Evolutionary conservation across 169 alveolate species (phyloP).

Genomic region (Plasmodium sp.): DNA sequence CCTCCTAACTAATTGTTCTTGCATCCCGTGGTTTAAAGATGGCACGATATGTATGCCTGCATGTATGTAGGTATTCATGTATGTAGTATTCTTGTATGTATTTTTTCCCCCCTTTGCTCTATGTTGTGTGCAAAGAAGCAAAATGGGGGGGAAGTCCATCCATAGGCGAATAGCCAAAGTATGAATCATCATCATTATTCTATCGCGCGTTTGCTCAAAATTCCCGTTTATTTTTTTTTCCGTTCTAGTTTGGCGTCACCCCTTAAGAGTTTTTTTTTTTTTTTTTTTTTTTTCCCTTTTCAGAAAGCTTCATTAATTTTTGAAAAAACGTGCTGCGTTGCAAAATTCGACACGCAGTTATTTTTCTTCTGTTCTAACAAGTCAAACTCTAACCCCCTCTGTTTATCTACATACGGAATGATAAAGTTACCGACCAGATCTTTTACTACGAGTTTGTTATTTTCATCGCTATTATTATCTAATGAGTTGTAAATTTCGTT

Average conservation of each 20-base stretch:
- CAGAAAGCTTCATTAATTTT: conserved; percentile 62
- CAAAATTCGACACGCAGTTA: conserved; percentile 51
- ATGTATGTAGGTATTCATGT: not conserved
- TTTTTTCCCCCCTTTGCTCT: not conserved
- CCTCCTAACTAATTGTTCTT: not conserved
- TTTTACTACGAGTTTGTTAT: conserved; percentile 56
- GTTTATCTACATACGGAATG: conserved; percentile 73
- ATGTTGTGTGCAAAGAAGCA: not conserved
- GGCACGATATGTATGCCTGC: not conserved
- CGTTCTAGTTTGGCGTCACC: not conserved
- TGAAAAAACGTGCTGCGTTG: conserved; percentile 68
- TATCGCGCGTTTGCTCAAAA: not conserved
- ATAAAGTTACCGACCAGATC: conserved; percentile 73
- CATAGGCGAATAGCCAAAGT: not conserved
- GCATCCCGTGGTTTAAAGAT: not conserved
- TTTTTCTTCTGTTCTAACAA: conserved; percentile 61
- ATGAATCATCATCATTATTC: not conserved
- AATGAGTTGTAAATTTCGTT: conserved; percentile 66
- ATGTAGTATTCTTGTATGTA: not conserved
- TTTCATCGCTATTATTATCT: conserved; percentile 46
- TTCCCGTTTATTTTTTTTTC: not conserved
- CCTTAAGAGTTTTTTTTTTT: not conserved
- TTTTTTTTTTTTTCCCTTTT: not conserved
- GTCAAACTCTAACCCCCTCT: conserved; percentile 66
- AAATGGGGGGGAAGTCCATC: not conserved